Evolutionary conservation across 164 flowering plant genomes (phyloP).

Genomic region (Nymphaea thermarum): DNA sequence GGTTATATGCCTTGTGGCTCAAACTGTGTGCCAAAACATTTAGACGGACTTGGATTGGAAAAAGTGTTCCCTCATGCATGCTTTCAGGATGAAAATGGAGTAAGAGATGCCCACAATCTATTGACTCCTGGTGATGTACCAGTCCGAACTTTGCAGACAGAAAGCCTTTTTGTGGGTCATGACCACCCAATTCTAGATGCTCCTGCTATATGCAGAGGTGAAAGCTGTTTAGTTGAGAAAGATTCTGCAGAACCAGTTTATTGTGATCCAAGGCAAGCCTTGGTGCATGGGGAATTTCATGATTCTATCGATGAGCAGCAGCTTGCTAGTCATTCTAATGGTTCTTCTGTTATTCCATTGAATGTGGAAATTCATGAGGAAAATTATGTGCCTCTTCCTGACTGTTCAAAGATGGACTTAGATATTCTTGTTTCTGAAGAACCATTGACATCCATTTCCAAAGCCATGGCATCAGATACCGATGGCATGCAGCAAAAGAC

Average conservation of each 20-base stretch:
- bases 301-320: conserved; percentile 3
- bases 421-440: conserved; percentile 16
- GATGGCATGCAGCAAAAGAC: neutral
- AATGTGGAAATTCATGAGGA: conserved; percentile 6
- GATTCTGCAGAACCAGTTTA: neutral
- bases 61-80: neutral
- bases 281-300: neutral
- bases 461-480: neutral
- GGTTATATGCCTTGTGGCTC: neutral
- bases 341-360: conserved; percentile 6
- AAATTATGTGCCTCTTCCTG: conserved; percentile 3
- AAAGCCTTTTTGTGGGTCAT: neutral
- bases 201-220: neutral
- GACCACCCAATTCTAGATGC: neutral
- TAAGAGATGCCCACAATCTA: conserved; percentile 4
- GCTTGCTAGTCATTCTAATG: neutral
- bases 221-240: neutral
- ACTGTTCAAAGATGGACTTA: conserved; percentile 12
- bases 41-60: neutral
- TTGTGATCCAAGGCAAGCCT: neutral
- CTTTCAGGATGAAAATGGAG: conserved; percentile 3
- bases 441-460: neutral
- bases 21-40: neutral
- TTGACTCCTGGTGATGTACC: neutral
- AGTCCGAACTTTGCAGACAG: neutral